These are phyloP conservation scores for Penicillium goetzii DNA, from an alignment of 495 filamentous ascomycete genomes.

Conservation along the genomic window DNA sequence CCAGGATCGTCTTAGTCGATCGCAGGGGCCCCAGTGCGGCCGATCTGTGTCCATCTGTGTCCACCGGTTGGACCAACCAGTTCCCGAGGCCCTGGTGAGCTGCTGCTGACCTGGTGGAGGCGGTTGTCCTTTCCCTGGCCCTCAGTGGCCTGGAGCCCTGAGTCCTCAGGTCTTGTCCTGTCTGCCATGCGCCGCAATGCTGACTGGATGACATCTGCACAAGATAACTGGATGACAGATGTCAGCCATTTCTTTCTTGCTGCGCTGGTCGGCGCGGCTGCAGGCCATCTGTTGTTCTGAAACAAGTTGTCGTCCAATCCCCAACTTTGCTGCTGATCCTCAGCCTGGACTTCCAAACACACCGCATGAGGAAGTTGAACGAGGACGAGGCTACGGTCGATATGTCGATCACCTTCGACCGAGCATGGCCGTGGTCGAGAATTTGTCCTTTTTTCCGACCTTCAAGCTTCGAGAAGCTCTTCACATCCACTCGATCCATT, in stretches of 20 bases:
- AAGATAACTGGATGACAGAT: neutral
- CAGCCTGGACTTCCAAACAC: slow-evolving; percentile 5
- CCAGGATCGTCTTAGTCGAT: slow-evolving; percentile 34
- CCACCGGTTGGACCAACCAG: slow-evolving; percentile 33
- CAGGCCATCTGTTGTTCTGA: slow-evolving; percentile 18
- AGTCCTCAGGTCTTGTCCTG: neutral
- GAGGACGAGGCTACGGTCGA: neutral
- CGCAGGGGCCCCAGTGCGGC: slow-evolving; percentile 29
- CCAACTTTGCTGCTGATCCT: neutral
- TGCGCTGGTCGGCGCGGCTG: slow-evolving; percentile 2
- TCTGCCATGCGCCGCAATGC: neutral
- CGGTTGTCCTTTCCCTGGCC: neutral
- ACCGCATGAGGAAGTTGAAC: slow-evolving; percentile 5
- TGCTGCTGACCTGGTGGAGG: slow-evolving; percentile 1
- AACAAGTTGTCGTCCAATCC: slow-evolving; percentile 20
- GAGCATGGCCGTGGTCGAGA: neutral
- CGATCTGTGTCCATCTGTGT: slow-evolving; percentile 26
- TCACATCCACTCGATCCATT: slow-evolving; percentile 27
- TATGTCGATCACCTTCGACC: neutral
- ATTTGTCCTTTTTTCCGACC: too few species aligned
- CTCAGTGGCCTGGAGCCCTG: neutral
- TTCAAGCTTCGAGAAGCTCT: slow-evolving; percentile 20
- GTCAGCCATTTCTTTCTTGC: neutral
- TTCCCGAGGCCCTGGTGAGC: slow-evolving; percentile 14
- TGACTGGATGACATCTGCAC: neutral